phyloP scores from a whole-genome alignment of 2,329 filamentous ascomycete genomes.

The Aspergillus pseudotamarii region DNA sequence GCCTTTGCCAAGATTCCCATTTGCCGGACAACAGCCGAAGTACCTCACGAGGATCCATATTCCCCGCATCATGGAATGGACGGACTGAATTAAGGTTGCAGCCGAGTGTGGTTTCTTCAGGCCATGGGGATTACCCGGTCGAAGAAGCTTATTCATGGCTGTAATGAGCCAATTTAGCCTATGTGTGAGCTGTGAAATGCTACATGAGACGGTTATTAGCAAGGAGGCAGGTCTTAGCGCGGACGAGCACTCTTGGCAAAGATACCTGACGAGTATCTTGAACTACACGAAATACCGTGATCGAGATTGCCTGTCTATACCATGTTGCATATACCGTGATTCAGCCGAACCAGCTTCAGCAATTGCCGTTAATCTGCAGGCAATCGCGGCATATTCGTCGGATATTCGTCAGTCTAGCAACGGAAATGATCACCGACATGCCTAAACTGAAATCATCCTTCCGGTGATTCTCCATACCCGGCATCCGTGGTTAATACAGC shows the following conservation, averaged over 20 bases:
- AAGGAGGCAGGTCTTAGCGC: no score
- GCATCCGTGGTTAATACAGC: background rate
- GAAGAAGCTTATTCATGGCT: background rate
- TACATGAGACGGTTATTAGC: background rate
- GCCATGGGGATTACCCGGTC: conserved; percentile 2
- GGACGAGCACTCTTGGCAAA: background rate
- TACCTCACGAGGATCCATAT: background rate
- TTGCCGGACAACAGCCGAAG: background rate
- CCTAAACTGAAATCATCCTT: background rate
- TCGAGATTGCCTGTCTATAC: background rate
- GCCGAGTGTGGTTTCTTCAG: background rate
- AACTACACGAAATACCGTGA: background rate
- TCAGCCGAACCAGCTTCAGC: background rate
- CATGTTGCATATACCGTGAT: background rate
- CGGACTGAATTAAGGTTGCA: background rate
- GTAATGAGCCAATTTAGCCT: conserved; percentile 4
- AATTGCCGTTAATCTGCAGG: background rate
- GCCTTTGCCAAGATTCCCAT: background rate
- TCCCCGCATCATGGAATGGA: background rate
- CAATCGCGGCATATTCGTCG: background rate
- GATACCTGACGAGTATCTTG: background rate
- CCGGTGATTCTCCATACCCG: background rate
- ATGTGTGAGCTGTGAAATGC: background rate
- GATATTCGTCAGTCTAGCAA: background rate
- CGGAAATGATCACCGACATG: background rate